Evolutionary conservation across 1,139 yeast genomes (phyloP).

Genomic region (Hyphopichia fennica): DNA sequence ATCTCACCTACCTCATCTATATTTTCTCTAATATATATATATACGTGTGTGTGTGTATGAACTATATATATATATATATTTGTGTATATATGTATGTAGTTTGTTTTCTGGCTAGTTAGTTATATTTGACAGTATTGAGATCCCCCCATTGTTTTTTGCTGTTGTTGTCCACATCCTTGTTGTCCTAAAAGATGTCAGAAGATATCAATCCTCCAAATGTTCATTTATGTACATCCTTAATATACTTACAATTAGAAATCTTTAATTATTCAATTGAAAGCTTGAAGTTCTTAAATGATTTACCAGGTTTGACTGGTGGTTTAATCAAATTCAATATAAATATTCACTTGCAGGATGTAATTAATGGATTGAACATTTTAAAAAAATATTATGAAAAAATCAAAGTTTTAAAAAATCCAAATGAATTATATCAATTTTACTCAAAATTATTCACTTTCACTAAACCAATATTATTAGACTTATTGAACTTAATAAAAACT

Average conservation of each 20-base stretch:
- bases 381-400: constrained; percentile 1
- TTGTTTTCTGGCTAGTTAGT: too few species aligned
- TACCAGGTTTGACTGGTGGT: neutral
- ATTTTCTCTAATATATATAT: too few species aligned
- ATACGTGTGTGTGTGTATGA: neutral
- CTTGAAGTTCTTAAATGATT: neutral
- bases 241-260: neutral
- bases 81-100: neutral
- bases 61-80: neutral
- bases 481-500: neutral
- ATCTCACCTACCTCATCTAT: too few species aligned
- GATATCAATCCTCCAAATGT: neutral
- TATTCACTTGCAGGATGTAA: neutral
- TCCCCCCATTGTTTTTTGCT: too few species aligned
- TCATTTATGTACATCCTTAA: neutral
- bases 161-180: too few species aligned
- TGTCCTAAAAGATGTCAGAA: neutral
- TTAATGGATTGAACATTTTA: neutral
- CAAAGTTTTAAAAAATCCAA: neutral
- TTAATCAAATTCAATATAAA: neutral
- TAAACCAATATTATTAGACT: neutral
- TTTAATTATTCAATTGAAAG: neutral
- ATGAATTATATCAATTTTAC: constrained; percentile 1
- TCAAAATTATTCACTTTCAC: neutral
- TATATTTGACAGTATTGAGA: too few species aligned